A percentile compares a stretch with the other conserved stretches of the same genome.
Evolutionary conservation across 1,139 yeast genomes (phyloP).

Genomic region (Yamadazyma atmosphaerica): DNA sequence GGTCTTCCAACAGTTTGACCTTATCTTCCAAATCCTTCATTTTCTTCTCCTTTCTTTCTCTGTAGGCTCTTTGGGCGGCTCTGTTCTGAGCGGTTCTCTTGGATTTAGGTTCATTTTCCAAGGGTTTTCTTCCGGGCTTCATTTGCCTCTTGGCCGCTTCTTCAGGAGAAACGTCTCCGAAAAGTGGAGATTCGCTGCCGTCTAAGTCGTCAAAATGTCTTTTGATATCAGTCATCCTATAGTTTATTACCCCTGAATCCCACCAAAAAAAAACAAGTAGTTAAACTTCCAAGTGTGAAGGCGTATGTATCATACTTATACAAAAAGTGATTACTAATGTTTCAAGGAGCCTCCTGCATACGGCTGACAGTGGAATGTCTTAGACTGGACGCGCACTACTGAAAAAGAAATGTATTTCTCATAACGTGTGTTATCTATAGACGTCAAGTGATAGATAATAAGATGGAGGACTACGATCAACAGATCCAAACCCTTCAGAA

Average conservation of each 20-base stretch:
- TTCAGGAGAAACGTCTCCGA: slow-evolving; percentile 1
- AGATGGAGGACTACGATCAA: slow-evolving; percentile 10
- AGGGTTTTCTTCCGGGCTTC: slow-evolving; percentile 65
- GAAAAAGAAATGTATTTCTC: background rate
- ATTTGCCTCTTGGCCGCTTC: slow-evolving; percentile 43
- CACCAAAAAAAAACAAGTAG: background rate
- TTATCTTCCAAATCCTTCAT: slow-evolving; percentile 84
- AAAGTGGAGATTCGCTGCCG: slow-evolving; percentile 15
- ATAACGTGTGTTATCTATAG: too few species aligned
- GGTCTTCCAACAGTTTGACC: slow-evolving; percentile 68
- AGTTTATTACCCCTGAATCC: background rate
- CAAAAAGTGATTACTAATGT: slow-evolving; percentile 1
- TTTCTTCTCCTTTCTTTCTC: slow-evolving; percentile 89
- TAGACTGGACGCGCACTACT: background rate
- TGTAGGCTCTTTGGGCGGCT: slow-evolving; percentile 95
- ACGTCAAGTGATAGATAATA: too few species aligned
- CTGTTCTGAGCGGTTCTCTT: slow-evolving; percentile 96
- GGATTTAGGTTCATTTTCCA: slow-evolving; percentile 75
- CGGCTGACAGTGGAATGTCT: background rate
- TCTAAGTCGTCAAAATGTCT: slow-evolving; percentile 33
- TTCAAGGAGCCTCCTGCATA: background rate
- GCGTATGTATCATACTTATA: background rate
- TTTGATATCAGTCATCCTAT: slow-evolving; percentile 34
- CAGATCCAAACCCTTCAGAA: slow-evolving; percentile 14
- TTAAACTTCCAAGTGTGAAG: background rate